Percentiles rank a stretch among this genome's conserved stretches.
These are phyloP conservation scores for Neonectria neomacrospora DNA, from an alignment of 2,329 filamentous ascomycete genomes.

Conservation along the genomic window DNA sequence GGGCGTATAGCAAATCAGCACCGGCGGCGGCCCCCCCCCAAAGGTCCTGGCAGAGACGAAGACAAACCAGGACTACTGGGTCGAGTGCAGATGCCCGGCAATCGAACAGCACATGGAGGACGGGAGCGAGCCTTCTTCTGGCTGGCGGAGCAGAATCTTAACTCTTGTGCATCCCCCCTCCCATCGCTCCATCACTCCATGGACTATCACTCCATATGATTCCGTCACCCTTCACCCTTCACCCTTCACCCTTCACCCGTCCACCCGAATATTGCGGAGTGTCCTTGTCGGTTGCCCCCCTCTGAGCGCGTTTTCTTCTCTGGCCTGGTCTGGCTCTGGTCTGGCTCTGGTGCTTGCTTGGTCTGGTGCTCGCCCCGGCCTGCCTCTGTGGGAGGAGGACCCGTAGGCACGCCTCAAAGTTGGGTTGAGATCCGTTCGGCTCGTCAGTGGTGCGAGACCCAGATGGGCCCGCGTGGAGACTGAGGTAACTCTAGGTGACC, in stretches of 20 bases:
- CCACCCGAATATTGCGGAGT: background rate
- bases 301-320: conserved; percentile 17
- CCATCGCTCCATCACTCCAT: background rate
- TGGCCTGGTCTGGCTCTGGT: conserved; percentile 30
- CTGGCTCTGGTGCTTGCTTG: conserved; percentile 29
- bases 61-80: conserved; percentile 23
- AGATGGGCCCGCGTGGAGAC: conserved; percentile 52
- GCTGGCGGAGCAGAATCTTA: conserved; percentile 9
- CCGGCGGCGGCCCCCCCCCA: conserved; percentile 9
- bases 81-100: conserved; percentile 21
- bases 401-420: conserved; percentile 49
- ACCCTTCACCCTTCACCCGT: background rate
- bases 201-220: background rate
- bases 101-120: conserved; percentile 23
- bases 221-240: background rate
- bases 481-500: conserved; percentile 47
- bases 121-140: conserved; percentile 18
- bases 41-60: conserved; percentile 8
- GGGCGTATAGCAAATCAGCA: conserved; percentile 21
- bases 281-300: conserved; percentile 8
- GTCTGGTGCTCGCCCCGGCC: conserved; percentile 24
- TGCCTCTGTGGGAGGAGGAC: conserved; percentile 45
- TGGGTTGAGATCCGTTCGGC: conserved; percentile 53
- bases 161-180: conserved; percentile 12
- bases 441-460: conserved; percentile 54